Percentiles rank a stretch among this genome's conserved stretches.
Conservation (phyloP, 2,329 filamentous ascomycete genomes). For the Magnaporthales sp. region DNA sequence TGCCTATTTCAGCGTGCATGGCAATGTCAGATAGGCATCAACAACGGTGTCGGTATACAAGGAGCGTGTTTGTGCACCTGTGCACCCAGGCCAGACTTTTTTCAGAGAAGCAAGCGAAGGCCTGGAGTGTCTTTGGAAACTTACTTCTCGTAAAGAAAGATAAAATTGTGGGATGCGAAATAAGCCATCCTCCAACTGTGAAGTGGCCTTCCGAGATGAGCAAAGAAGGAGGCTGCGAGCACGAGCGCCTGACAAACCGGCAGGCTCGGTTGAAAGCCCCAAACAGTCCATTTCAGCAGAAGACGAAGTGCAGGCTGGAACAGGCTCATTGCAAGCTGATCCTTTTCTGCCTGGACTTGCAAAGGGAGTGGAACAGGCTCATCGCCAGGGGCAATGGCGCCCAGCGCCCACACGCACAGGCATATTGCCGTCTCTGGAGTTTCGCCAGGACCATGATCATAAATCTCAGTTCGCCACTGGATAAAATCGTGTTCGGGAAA, state of each 20-base stretch:
- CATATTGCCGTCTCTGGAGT: conserved; percentile 24
- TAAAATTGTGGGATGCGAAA: conserved; percentile 21
- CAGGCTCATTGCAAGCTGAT: conserved; percentile 20
- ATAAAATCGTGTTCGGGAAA: conserved; percentile 20
- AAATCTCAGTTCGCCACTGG: conserved; percentile 18
- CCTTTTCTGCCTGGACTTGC: conserved; percentile 13
- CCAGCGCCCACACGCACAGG: conserved; percentile 15
- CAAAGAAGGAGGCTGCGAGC: conserved; percentile 27
- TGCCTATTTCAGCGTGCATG: neutral
- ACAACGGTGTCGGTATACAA: neutral
- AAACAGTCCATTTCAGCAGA: conserved; percentile 21
- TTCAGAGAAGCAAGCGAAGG: neutral
- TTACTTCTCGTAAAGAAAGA: conserved; percentile 22
- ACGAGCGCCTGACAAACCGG: conserved; percentile 24
- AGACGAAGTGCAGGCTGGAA: conserved; percentile 26
- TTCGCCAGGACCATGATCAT: conserved; percentile 14
- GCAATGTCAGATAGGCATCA: neutral
- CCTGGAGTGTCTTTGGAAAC: neutral
- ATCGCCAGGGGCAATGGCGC: conserved; percentile 4
- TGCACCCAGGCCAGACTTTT: neutral
- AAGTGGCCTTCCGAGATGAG: conserved; percentile 25
- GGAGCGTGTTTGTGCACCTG: neutral
- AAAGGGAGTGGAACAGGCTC: neutral
- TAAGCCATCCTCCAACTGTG: conserved; percentile 26
- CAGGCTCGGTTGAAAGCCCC: conserved; percentile 22